These are phyloP conservation scores for Tremellales sp. DNA, from an alignment of 1,284 basidiomycete genomes.

Conservation along the genomic window DNA sequence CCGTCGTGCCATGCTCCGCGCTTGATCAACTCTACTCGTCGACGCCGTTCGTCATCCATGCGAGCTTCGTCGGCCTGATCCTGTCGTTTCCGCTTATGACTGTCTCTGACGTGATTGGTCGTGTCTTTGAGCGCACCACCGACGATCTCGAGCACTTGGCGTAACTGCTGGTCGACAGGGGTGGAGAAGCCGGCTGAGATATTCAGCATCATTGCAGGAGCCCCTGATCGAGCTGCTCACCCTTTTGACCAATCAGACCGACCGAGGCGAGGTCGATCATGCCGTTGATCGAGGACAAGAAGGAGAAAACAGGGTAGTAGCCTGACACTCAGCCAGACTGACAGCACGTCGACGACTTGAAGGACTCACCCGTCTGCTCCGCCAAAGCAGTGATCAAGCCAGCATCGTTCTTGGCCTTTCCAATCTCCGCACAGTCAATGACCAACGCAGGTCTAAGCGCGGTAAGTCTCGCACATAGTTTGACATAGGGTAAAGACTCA, in stretches of 20 bases:
- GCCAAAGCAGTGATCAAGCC: slow-evolving; percentile 68
- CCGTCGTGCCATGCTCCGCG: slow-evolving; percentile 73
- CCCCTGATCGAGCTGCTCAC: slow-evolving; percentile 44
- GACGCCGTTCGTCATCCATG: slow-evolving; percentile 18
- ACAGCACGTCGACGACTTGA: background rate
- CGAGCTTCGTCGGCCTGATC: slow-evolving; percentile 20
- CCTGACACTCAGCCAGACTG: slow-evolving; percentile 20
- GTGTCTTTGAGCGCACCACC: slow-evolving; percentile 67
- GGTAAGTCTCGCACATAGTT: background rate
- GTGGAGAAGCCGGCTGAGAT: slow-evolving; percentile 76
- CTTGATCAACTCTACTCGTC: slow-evolving; percentile 52
- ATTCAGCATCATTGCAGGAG: background rate
- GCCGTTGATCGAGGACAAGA: slow-evolving; percentile 77
- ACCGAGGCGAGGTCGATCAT: slow-evolving; percentile 89
- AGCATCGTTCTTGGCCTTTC: slow-evolving; percentile 67
- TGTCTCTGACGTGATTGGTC: slow-evolving; percentile 29
- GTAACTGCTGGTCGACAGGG: slow-evolving; percentile 79
- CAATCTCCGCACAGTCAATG: slow-evolving; percentile 77
- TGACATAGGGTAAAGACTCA: slow-evolving; percentile 34
- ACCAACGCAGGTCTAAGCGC: slow-evolving; percentile 60
- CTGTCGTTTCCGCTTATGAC: slow-evolving; percentile 49
- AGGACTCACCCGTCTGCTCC: slow-evolving; percentile 63
- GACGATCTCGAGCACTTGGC: slow-evolving; percentile 78
- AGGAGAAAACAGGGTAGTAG: slow-evolving; percentile 86
- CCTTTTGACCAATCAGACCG: slow-evolving; percentile 91